Base-by-base conservation (phyloP, 306 rosid genomes). In the Vigna angularis region DNA sequence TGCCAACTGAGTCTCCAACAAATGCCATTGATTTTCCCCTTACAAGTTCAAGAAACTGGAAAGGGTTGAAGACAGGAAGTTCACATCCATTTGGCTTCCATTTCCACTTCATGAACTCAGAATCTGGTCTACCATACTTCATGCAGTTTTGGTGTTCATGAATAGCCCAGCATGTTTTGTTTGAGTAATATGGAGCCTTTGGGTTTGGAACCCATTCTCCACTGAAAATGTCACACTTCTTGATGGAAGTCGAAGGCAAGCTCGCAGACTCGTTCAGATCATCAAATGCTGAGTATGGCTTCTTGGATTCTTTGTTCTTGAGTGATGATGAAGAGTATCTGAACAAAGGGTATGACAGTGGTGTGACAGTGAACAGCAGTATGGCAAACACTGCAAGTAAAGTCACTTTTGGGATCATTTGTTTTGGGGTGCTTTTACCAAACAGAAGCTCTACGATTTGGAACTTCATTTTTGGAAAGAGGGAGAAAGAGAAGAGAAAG, bases 1-100 rank as follows among this genome's bases (percentile, higher is more conserved):
- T 89, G 0, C 91, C 96, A n/a, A 94, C 97, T 9, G 98, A 94
- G 58, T 94, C 98, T 22, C 98, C 97, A 70, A 94, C 88, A 81
- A 94, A 94, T 52, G 97, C 98, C 88, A 94, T 45, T 12, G 98
- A 90, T 70, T 92, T 92, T 12, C 86, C 97, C 55, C 95, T 88
- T 4, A 94, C 64, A 52, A 94, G 45, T 10, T 94, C 97, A 0
- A 94, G 82, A 47, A 94, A 94, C 81, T 90, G 93, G 22, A 89
- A 88, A 7, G 98, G 96, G 40, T 94, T 89, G 76, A 94, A 92
- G 3, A 90, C 51, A 0, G 96, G 97, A 0, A 94, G 76, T 0
- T 94, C 92, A 75, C 98, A 94, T 0, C 75, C 96, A 78, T 86
- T 85, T 20, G 98, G 98, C 72, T 87, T 89, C 98, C 98, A 94